phyloP scores from a whole-genome alignment of 768 basidiomycete species.

The Candolleomyces aberdarensis region DNA sequence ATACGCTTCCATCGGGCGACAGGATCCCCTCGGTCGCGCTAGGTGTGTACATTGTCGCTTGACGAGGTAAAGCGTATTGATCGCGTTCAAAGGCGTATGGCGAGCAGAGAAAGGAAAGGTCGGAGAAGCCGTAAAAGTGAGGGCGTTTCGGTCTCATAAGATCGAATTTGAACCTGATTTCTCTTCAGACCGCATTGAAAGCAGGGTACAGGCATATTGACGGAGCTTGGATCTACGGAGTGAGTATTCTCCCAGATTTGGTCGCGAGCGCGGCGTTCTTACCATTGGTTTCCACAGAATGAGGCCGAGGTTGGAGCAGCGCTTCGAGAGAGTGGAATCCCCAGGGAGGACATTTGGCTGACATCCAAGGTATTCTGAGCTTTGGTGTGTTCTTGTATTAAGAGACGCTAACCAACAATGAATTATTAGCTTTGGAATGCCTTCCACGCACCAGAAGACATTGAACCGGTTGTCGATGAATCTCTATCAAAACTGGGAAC shows the following conservation, averaged over 20 bases:
- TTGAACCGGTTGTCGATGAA: constrained; percentile 66
- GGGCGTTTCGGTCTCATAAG: neutral
- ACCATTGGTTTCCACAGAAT: constrained; percentile 38
- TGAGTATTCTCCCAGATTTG: constrained; percentile 22
- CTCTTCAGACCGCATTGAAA: constrained; percentile 47
- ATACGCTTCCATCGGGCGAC: constrained; percentile 62
- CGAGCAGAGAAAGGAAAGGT: constrained; percentile 55
- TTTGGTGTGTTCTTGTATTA: neutral
- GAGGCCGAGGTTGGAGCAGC: constrained; percentile 69
- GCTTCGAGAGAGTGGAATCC: constrained; percentile 52
- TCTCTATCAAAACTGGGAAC: constrained; percentile 58
- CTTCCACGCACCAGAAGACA: constrained; percentile 72
- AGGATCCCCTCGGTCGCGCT: constrained; percentile 66
- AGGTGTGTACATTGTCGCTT: constrained; percentile 11
- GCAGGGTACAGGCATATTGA: constrained; percentile 73
- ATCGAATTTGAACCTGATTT: neutral
- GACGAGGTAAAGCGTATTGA: neutral
- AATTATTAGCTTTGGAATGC: constrained; percentile 64
- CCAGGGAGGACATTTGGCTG: constrained; percentile 64
- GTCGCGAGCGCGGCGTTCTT: neutral
- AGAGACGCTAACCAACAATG: neutral
- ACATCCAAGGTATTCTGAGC: constrained; percentile 50
- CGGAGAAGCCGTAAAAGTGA: constrained; percentile 62
- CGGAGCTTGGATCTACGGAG: constrained; percentile 68
- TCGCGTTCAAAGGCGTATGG: constrained; percentile 52